Conservation (phyloP, 192 early-diverging fungal species). For the Dispira simplex region DNA sequence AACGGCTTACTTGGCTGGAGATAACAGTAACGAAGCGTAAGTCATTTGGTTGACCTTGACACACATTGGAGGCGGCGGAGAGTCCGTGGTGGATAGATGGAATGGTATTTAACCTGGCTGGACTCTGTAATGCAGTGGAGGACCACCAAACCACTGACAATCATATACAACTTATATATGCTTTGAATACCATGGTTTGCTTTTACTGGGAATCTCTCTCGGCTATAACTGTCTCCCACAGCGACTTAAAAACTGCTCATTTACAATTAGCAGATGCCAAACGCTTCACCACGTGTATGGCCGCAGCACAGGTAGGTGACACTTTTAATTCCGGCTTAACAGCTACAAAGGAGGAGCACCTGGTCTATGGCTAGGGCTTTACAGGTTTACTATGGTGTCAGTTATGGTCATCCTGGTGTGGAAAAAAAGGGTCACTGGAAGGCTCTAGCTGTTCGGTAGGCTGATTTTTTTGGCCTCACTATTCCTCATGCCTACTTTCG, state of each 20-base stretch:
- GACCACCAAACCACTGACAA: not conserved
- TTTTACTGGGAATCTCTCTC: not conserved
- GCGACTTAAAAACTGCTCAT: slow-evolving; percentile 7
- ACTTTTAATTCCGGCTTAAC: too few relatives aligned
- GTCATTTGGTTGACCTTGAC: not conserved
- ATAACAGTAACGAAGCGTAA: slow-evolving; percentile 8
- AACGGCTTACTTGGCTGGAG: slow-evolving; percentile 1
- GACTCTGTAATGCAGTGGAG: not conserved
- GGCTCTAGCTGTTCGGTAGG: not conserved
- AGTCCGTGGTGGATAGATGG: not conserved
- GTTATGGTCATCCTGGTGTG: not conserved
- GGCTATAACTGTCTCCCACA: not conserved
- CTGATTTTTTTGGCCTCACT: not conserved
- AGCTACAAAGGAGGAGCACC: too few relatives aligned
- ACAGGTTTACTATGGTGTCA: slow-evolving; percentile 11
- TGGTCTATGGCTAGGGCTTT: not conserved
- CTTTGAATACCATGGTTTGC: not conserved
- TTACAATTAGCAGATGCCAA: slow-evolving; percentile 24
- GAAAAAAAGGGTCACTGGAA: not conserved
- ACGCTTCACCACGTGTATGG: slow-evolving; percentile 30
- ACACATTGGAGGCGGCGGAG: not conserved
- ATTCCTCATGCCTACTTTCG: not conserved
- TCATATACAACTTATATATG: not conserved
- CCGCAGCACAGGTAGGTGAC: slow-evolving; percentile 11
- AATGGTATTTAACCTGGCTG: not conserved